These are phyloP conservation scores for Drechslerella dactyloides DNA, from an alignment of 2,329 filamentous ascomycete genomes.

Conservation along the genomic window DNA sequence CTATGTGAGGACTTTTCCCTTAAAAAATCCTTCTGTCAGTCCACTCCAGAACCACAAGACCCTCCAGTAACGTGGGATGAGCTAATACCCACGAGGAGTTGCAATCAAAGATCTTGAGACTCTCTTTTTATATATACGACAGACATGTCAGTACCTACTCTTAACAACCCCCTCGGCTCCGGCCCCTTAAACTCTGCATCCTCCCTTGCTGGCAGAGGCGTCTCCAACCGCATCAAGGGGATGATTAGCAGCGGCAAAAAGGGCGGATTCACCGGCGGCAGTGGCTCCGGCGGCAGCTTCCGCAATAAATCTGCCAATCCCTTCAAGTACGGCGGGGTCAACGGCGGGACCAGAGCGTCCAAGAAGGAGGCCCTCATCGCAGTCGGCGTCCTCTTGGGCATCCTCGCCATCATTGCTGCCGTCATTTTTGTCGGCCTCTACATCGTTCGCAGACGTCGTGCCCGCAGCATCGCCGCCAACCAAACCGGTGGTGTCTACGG, in stretches of 20 bases:
- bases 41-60: too few relatives aligned
- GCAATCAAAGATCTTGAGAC: too few relatives aligned
- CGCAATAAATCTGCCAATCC: background rate
- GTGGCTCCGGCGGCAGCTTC: too few relatives aligned
- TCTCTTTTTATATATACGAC: too few relatives aligned
- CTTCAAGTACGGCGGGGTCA: background rate
- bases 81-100: too few relatives aligned
- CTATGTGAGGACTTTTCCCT: too few relatives aligned
- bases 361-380: background rate
- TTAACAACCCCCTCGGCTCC: conserved; percentile 22
- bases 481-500: too few relatives aligned
- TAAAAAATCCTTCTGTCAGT: too few relatives aligned
- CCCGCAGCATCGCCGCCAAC: too few relatives aligned
- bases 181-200: conserved; percentile 8
- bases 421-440: background rate
- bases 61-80: too few relatives aligned
- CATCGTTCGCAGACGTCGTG: too few relatives aligned
- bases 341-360: conserved; percentile 1
- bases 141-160: background rate
- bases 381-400: conserved; percentile 1
- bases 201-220: background rate
- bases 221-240: conserved; percentile 6
- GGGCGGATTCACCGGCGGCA: too few relatives aligned
- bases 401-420: conserved; percentile 2
- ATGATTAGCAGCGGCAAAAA: background rate